phyloP scores from a whole-genome alignment of 306 rosid species.

The Acacia acuminata region DNA sequence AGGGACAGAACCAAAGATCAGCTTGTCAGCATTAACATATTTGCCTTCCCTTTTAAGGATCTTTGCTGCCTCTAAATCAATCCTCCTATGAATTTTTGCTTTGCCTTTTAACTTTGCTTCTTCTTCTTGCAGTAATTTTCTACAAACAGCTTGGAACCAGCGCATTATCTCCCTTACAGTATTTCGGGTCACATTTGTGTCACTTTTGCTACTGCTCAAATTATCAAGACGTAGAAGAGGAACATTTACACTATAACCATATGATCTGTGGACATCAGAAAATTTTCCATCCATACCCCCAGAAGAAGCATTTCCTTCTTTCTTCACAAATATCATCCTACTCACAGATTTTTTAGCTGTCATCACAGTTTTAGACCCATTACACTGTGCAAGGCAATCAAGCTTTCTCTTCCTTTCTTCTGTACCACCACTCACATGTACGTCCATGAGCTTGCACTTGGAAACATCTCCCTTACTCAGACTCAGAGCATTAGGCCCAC shows the following conservation, averaged over 20 bases:
- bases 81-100: constrained; percentile 38
- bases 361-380: constrained; percentile 26
- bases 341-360: constrained; percentile 30
- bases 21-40: constrained; percentile 51
- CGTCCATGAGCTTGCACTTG: constrained; percentile 4
- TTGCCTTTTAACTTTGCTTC: constrained; percentile 47
- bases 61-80: constrained; percentile 46
- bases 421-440: constrained; percentile 17
- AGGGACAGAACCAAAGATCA: constrained; percentile 62
- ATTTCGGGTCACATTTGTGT: constrained; percentile 28
- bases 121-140: constrained; percentile 63
- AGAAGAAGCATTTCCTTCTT: constrained; percentile 13
- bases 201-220: constrained; percentile 16
- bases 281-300: constrained; percentile 28
- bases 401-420: constrained; percentile 40
- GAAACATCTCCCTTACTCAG: neutral
- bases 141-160: constrained; percentile 50
- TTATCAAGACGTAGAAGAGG: constrained; percentile 40
- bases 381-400: neutral
- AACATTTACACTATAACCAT: constrained; percentile 33
- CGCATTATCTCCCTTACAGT: constrained; percentile 66
- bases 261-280: constrained; percentile 6
- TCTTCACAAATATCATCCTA: constrained; percentile 28
- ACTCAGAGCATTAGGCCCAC: constrained; percentile 42
- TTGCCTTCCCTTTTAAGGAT: constrained; percentile 48